A percentile compares a stretch with the other conserved stretches of the same genome.
Conservation (phyloP, 1,139 yeast species). For the Saccharomyces pastorianus region DNA sequence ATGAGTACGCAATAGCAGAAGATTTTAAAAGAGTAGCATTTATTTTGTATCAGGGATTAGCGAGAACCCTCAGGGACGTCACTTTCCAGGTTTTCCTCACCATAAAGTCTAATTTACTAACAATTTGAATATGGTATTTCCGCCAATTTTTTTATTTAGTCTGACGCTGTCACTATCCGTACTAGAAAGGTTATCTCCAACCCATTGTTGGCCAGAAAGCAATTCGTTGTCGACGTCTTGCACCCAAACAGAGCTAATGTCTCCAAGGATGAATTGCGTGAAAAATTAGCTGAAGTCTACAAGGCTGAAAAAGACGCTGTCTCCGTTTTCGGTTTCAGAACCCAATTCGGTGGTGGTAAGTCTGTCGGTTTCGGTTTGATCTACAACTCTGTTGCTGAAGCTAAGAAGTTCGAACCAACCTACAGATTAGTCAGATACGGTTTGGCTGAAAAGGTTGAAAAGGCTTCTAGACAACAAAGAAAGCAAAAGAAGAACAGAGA, state of each 20-base stretch:
- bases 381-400: slow-evolving; percentile 96
- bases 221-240: slow-evolving; percentile 97
- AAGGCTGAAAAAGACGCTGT: slow-evolving; percentile 98
- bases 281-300: slow-evolving; percentile 92
- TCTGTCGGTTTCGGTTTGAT: slow-evolving; percentile 98
- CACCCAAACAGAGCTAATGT: slow-evolving; percentile 99
- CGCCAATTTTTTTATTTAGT: slow-evolving; percentile 30
- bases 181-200: slow-evolving; percentile 99
- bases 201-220: slow-evolving; percentile 99
- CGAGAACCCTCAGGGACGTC: not conserved
- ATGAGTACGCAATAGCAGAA: too few relatives aligned
- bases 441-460: slow-evolving; percentile 90
- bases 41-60: not conserved
- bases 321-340: slow-evolving; percentile 98
- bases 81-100: not conserved
- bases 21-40: not conserved
- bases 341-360: slow-evolving; percentile 99
- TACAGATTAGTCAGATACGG: slow-evolving; percentile 99
- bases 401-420: slow-evolving; percentile 97
- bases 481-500: slow-evolving; percentile 99
- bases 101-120: slow-evolving; percentile 9
- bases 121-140: slow-evolving; percentile 33
- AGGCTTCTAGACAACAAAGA: slow-evolving; percentile 99
- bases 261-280: slow-evolving; percentile 98
- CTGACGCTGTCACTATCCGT: slow-evolving; percentile 99